A percentile compares a stretch with the other conserved stretches of the same genome.
Conservation (phyloP, 2,329 filamentous ascomycete genomes). For the Trichoderma sp. region DNA sequence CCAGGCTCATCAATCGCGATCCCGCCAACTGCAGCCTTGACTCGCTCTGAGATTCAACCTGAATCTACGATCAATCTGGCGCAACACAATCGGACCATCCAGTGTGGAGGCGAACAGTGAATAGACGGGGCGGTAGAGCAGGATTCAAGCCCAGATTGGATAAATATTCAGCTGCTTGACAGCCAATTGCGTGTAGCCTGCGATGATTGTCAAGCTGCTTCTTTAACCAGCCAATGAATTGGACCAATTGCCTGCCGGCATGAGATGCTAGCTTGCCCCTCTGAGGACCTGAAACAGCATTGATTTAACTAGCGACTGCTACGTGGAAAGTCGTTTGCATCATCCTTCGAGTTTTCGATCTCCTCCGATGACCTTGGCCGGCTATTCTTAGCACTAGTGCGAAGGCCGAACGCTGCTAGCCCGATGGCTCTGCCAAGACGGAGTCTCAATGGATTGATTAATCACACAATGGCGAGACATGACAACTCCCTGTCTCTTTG, state of each 20-base stretch:
- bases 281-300: slow-evolving; percentile 28
- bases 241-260: not conserved
- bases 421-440: not conserved
- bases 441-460: not conserved
- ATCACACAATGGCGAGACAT: not conserved
- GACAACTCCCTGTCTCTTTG: not conserved
- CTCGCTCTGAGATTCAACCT: not conserved
- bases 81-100: slow-evolving; percentile 2
- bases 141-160: slow-evolving; percentile 20
- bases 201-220: slow-evolving; percentile 4
- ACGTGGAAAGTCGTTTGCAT: slow-evolving; percentile 2
- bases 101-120: slow-evolving; percentile 9
- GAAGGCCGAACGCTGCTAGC: not conserved
- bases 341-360: slow-evolving; percentile 11
- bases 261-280: slow-evolving; percentile 22
- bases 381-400: slow-evolving; percentile 2
- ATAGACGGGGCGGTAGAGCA: slow-evolving; percentile 2
- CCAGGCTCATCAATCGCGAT: not conserved
- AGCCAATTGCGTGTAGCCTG: slow-evolving; percentile 6
- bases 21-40: not conserved
- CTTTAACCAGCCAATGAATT: slow-evolving; percentile 15
- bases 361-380: not conserved
- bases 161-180: slow-evolving; percentile 12
- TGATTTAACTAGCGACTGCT: slow-evolving; percentile 24
- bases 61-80: slow-evolving; percentile 22